Percentiles rank a stretch among this genome's conserved stretches.
phyloP scores from a whole-genome alignment of 441 rosid genomes.

The Syzygium syzygioides region DNA sequence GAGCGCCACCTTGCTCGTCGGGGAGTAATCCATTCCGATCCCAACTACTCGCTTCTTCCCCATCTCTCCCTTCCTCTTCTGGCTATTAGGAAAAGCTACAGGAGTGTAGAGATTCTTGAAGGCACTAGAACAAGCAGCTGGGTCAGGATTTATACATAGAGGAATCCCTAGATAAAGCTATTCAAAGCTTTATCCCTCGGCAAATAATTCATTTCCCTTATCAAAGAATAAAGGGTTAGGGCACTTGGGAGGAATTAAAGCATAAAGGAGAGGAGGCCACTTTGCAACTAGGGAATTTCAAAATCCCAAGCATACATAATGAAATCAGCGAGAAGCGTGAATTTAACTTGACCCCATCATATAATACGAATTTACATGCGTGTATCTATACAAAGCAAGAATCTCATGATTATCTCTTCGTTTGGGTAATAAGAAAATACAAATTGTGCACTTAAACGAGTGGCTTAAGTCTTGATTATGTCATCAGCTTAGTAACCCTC shows the following conservation, averaged over 20 bases:
- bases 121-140: not conserved
- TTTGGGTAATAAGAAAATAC: not conserved
- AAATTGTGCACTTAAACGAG: not conserved
- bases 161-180: not conserved
- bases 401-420: not conserved
- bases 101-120: not conserved
- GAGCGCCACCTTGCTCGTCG: conserved; percentile 36
- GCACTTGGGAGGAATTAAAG: not conserved
- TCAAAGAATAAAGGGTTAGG: not conserved
- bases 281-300: not conserved
- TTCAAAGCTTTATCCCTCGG: not conserved
- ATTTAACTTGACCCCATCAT: not conserved
- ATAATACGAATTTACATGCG: not conserved
- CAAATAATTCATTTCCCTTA: not conserved
- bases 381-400: not conserved
- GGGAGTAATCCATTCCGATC: conserved; percentile 39
- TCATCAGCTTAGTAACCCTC: not conserved
- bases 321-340: not conserved
- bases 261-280: not conserved
- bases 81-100: not conserved
- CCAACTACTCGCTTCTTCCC: conserved; percentile 28
- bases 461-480: not conserved
- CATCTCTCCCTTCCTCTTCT: conserved; percentile 15
- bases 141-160: not conserved
- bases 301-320: not conserved